A percentile compares a stretch with the other conserved stretches of the same genome.
phyloP scores from a whole-genome alignment of 2,329 filamentous ascomycete genomes.

The Pestalotiopsis sp. region DNA sequence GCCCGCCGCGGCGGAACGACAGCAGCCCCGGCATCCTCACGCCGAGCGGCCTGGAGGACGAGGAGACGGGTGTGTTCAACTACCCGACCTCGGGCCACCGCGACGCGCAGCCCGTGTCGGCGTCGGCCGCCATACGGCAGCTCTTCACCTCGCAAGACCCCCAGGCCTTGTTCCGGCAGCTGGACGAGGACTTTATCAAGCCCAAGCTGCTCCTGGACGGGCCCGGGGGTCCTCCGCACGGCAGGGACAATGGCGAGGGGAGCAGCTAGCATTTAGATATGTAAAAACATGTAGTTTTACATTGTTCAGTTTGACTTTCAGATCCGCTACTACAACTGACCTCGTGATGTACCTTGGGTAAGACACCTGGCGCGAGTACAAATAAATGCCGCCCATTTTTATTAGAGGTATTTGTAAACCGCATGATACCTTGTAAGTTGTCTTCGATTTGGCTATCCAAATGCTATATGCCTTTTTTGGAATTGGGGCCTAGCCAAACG shows the following conservation, averaged over 20 bases:
- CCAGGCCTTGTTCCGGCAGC: conserved; percentile 82
- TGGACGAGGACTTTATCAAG: conserved; percentile 97
- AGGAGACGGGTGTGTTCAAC: conserved; percentile 31
- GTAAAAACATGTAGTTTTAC: neutral
- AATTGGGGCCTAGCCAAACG: neutral
- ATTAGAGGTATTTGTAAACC: neutral
- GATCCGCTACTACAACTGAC: neutral
- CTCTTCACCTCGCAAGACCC: conserved; percentile 86
- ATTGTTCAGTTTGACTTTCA: neutral
- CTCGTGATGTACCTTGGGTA: neutral
- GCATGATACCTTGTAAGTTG: neutral
- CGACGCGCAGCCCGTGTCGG: conserved; percentile 56
- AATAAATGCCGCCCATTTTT: no score
- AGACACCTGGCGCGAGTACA: no score
- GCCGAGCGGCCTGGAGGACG: conserved; percentile 20
- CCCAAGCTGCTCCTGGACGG: conserved; percentile 84
- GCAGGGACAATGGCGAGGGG: conserved; percentile 28
- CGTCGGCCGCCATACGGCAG: conserved; percentile 75
- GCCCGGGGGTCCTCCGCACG: conserved; percentile 1
- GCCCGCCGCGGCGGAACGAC: conserved; percentile 38
- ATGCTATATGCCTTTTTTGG: neutral
- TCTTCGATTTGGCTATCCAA: neutral
- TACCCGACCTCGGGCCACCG: conserved; percentile 35
- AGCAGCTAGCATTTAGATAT: conserved; percentile 21
- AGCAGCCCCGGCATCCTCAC: conserved; percentile 38